These are phyloP conservation scores for Coemansia javaensis DNA, from an alignment of 192 early-diverging fungal species.

Conservation along the genomic window DNA sequence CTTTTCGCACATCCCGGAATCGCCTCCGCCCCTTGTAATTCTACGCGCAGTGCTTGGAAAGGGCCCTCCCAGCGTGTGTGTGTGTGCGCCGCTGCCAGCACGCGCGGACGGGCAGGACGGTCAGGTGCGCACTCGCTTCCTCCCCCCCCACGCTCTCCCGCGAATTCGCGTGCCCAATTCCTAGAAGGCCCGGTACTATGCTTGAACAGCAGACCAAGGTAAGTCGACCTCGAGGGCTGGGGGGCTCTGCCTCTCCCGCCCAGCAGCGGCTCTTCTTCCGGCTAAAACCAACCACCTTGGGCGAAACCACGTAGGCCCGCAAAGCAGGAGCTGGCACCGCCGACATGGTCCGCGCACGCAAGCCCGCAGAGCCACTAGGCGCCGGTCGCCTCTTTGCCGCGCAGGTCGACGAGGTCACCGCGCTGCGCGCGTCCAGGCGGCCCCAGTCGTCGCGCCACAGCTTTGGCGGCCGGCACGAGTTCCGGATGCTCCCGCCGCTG, in stretches of 20 bases:
- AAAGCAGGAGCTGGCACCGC: constrained; percentile 19
- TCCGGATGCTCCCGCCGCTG: constrained; percentile 42
- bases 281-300: no score
- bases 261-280: no score
- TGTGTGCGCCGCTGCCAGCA: no score
- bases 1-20: no score
- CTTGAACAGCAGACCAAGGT: constrained; percentile 42
- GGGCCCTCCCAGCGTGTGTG: no score
- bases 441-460: constrained; percentile 51
- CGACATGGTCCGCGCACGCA: constrained; percentile 48
- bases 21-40: no score
- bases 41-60: no score
- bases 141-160: not conserved
- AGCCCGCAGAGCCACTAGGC: constrained; percentile 34
- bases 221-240: no score
- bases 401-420: constrained; percentile 42
- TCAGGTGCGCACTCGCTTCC: no score
- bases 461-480: constrained; percentile 43
- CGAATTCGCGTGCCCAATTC: not conserved
- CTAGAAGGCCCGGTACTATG: constrained; percentile 6
- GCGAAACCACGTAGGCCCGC: constrained; percentile 38
- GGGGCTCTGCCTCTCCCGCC: no score
- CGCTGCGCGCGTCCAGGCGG: constrained; percentile 34
- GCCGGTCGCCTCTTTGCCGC: constrained; percentile 30
- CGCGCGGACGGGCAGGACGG: no score